Evolutionary conservation across 2,329 filamentous ascomycete species (phyloP), one percentile per base, ranked within the genome.

Genomic region (Nakataea oryzae): DNA sequence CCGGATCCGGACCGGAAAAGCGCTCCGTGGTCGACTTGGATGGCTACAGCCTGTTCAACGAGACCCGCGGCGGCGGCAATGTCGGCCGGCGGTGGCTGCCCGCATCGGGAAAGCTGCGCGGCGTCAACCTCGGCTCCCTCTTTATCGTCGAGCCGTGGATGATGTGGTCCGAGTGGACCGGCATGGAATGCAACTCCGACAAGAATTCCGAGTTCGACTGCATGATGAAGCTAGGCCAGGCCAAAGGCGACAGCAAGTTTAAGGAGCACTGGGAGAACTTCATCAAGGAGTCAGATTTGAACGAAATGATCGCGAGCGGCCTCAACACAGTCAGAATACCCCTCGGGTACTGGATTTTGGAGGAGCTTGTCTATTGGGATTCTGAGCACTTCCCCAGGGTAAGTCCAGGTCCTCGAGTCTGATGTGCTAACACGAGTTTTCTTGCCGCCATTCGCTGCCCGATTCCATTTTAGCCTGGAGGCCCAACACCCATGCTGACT

Each of bases 101-200:
- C 29, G 58, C 32, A 4, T 47, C 32, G 29, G 32, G 27, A 32
- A 82, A 81, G 67, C 78, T 84, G 60, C 78, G 81, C 12, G 82
- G 81, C 34, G 81, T 84, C 62, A 84, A 84, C 67, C 70, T 83
- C 11, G 80, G 81, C 7, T 76, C 78, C 0, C 73, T 78, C 28
- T 83, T 84, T 66, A 69, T 84, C 61, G 71, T 78, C 41, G 81
- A 85, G 70, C 80, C 80, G 9, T 84, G 81, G 81, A 80, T 84
- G 68, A 76, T 76, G 57, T 65, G 66, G 21, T 67, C 70, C 30
- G 74, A 74, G 60, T 85, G 81, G 80, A 69, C 64, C 24, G 66
- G 65, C 24, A 81, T 82, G 68, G 80, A 79, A 41, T 84, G 81
- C 65, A 69, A 69, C 11, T 9, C n/a, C 6, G 72, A 67, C 2